Conservation (phyloP, 192 early-diverging fungal genomes). For the Backusella morwellensis region DNA sequence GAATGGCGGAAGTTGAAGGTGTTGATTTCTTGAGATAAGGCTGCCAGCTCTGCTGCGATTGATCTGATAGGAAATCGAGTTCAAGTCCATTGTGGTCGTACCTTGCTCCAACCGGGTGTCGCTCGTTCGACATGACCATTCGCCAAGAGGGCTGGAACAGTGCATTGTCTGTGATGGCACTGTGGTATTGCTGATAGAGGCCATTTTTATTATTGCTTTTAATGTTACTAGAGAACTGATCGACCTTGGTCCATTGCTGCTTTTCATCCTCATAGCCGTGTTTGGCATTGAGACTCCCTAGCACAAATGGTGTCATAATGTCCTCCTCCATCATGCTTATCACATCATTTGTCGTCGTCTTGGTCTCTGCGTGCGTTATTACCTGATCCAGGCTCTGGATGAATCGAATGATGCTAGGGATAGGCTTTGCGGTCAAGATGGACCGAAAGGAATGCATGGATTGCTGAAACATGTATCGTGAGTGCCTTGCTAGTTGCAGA, state of each 20-base stretch:
- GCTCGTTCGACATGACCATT: background rate
- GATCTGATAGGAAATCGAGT: background rate
- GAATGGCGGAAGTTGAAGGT: background rate
- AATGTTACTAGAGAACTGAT: background rate
- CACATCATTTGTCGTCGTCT: background rate
- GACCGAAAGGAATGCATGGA: conserved; percentile 7
- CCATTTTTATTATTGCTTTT: background rate
- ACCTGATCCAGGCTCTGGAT: background rate
- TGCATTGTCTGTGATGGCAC: background rate
- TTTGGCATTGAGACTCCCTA: background rate
- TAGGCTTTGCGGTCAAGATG: background rate
- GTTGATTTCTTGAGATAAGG: conserved; percentile 7
- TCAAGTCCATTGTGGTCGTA: background rate
- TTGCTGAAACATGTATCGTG: conserved; percentile 26
- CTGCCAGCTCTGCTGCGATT: background rate
- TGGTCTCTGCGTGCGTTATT: background rate
- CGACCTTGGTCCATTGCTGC: conserved; percentile 5
- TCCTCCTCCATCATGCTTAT: background rate
- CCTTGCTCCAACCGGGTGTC: background rate
- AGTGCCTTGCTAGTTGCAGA: background rate
- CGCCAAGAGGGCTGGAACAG: background rate
- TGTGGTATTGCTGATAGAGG: background rate
- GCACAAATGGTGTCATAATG: conserved; percentile 13
- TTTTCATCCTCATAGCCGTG: background rate
- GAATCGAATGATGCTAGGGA: background rate